Evolutionary conservation across 108 stramenopile species (phyloP), one percentile per base, ranked within the genome.

Genomic region (Conticribra guillardii): DNA sequence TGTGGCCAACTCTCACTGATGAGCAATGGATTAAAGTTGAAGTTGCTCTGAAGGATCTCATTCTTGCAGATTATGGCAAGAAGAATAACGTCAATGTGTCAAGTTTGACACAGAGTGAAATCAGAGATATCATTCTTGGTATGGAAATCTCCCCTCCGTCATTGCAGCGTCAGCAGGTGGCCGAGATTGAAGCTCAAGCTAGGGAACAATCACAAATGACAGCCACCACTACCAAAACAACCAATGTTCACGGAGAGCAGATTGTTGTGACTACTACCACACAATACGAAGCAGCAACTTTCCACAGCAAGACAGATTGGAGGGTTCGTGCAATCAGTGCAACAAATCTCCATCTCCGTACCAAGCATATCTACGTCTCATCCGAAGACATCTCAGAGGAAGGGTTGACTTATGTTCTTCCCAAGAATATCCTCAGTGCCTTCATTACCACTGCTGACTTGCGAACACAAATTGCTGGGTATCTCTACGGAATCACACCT

Each of bases 11-110:
- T 27, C 89, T 99, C 24, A 96, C 96, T 50, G 99, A 99, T 83
- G 98, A 98, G 67, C 97, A 98, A 80, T 99, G 99, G 99, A 97
- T 98, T 79, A 97, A 98, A 80, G 87, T 99, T 16, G 99, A 99
- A 81, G 96, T 99, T 58, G 92, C 96, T 1, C 69, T 99, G 32
- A 99, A 99, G 84, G 99, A 99, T 71, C 80, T 99, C 16, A 99
- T 99, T 64, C 86, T 99, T 21, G 96, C 96, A 16, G 98, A 98
- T 78, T 99, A 99, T 71, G 99, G 98, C 16, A 97, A 98, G 84
- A 98, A 98, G 82, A 99, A 99, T 79, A 99, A 99, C 75, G 98
- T 98, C 18, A 99, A 98, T 74, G 98, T 98, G 2, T 97, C 97
- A 24, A 97, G 96, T 67, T 85, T 99, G 66, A 99, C 99, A 1